Percentiles rank a stretch among this genome's conserved stretches.
Evolutionary conservation across 2,329 filamentous ascomycete genomes (phyloP).

Genomic region (Aspergillus nomiae): DNA sequence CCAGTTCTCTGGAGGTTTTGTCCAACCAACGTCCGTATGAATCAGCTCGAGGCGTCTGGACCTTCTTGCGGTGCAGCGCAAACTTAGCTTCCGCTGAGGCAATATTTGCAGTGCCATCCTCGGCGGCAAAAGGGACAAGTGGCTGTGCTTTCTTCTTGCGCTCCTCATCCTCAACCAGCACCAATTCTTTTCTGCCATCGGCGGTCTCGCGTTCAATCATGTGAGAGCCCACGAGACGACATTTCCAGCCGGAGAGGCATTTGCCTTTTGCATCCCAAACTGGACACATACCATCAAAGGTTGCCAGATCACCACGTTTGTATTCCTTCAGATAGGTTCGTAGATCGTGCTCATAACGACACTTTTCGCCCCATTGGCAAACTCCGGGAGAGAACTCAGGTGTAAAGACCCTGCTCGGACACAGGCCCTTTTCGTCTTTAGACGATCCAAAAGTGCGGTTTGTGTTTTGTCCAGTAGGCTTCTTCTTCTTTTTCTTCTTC

Average conservation of each 20-base stretch:
- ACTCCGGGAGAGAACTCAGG: conserved; percentile 78
- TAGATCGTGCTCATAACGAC: conserved; percentile 80
- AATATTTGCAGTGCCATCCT: conserved; percentile 73
- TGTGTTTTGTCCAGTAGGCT: conserved; percentile 77
- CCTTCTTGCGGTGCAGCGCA: conserved; percentile 71
- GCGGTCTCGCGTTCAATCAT: conserved; percentile 75
- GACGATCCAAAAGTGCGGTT: conserved; percentile 79
- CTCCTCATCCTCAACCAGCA: conserved; percentile 63
- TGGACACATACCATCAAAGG: conserved; percentile 77
- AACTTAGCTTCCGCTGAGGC: conserved; percentile 71
- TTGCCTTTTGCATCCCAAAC: conserved; percentile 74
- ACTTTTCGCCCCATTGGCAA: conserved; percentile 78
- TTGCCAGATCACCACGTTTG: conserved; percentile 76
- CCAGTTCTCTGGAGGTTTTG: conserved; percentile 55
- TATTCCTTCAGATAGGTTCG: conserved; percentile 81
- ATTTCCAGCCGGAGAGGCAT: conserved; percentile 90
- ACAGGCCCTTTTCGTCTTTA: conserved; percentile 74
- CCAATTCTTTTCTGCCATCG: conserved; percentile 80
- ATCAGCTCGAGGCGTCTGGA: conserved; percentile 72
- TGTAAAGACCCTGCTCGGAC: conserved; percentile 69
- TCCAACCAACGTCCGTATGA: conserved; percentile 77
- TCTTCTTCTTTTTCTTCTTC: conserved; percentile 58
- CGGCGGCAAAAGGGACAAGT: conserved; percentile 32
- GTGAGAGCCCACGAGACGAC: conserved; percentile 85
- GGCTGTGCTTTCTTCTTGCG: conserved; percentile 45